These are phyloP conservation scores for Penstemon barbatus DNA, from an alignment of 257 asterid species.

Conservation along the genomic window DNA sequence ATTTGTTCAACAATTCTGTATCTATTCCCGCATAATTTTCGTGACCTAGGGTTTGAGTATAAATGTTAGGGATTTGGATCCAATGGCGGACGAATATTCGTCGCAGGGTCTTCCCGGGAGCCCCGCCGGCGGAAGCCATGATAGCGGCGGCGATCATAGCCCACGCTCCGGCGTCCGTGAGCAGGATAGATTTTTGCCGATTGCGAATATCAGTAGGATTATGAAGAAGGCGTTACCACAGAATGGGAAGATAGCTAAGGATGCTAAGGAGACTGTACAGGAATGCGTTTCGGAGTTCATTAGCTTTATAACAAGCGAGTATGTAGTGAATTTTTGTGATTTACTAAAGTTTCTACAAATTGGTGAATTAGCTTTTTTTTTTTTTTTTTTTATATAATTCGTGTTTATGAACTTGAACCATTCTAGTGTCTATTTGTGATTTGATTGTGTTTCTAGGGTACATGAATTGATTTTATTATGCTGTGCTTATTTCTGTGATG, in stretches of 20 bases:
- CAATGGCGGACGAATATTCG: slow-evolving; percentile 25
- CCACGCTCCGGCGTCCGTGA: slow-evolving; percentile 75
- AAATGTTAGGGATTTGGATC: neutral
- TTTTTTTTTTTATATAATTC: no score
- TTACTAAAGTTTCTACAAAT: no score
- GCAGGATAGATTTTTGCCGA: slow-evolving; percentile 77
- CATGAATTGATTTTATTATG: no score
- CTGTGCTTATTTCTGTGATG: no score
- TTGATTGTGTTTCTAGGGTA: no score
- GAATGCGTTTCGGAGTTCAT: slow-evolving; percentile 87
- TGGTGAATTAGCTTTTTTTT: no score
- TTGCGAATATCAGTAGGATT: slow-evolving; percentile 78
- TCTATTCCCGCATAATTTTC: neutral
- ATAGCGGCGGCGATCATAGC: slow-evolving; percentile 76
- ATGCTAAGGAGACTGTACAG: slow-evolving; percentile 86
- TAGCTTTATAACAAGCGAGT: slow-evolving; percentile 91
- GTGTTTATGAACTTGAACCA: no score
- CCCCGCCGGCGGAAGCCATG: slow-evolving; percentile 71
- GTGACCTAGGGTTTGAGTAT: slow-evolving; percentile 26
- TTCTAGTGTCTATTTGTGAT: no score
- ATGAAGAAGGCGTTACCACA: slow-evolving; percentile 85
- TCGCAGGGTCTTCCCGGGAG: slow-evolving; percentile 54
- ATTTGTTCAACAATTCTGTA: neutral
- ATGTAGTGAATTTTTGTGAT: slow-evolving; percentile 18
- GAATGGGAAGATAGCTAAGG: slow-evolving; percentile 79